Base-by-base conservation (phyloP, 768 basidiomycete genomes). In the Boletus reticulatus region DNA sequence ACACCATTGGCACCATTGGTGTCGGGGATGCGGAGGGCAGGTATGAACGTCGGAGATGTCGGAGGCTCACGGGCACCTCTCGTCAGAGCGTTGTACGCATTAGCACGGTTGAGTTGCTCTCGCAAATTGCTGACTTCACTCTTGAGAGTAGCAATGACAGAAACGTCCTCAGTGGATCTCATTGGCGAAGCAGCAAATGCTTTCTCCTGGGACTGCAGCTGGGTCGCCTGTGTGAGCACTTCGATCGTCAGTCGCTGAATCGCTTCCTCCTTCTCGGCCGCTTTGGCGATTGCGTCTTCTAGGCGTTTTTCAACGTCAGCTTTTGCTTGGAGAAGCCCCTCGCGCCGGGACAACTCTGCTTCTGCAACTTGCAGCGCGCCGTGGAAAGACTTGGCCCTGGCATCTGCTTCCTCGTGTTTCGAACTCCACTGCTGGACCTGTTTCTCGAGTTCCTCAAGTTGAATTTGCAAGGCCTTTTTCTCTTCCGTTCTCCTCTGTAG, bases 21-120 rank as follows among this genome's bases (percentile, higher is more conserved):
- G 29, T 85, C 82, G 22, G 76, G 68, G 11, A 78, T 69, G 46
- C 92, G 87, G 44, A 95, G 78, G 34, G 81, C 81, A 43, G 94
- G 91, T 10, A 89, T 86, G 60, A 94, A 95, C 4, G 91, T 91
- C 1, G 94, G 94, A 3, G 92, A 94, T 22, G 84, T 75, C 5
- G 90, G 89, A 20, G 85, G 84, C 17, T 92, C 86, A 37, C 87
- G 85, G 42, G 81, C 70, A 31, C 88, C 84, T 60, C 87, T 84
- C 12, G 92, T 94, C 48, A 97, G 80, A 16, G 84, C 81, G 62
- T 94, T 92, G 63, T 97, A 82, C 10, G 97, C 93, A 67, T 95
- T 94, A n/a, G 93, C 86, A 32, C 96, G 85, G 64, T 95, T 95
- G 60, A 98, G 84, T 68, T 98, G 96, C 68, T 99, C 97, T 56